A percentile compares a stretch with the other conserved stretches of the same genome.
These are phyloP conservation scores for Cryptococcus sp. DNA, from an alignment of 1,284 basidiomycete species.

Conservation along the genomic window DNA sequence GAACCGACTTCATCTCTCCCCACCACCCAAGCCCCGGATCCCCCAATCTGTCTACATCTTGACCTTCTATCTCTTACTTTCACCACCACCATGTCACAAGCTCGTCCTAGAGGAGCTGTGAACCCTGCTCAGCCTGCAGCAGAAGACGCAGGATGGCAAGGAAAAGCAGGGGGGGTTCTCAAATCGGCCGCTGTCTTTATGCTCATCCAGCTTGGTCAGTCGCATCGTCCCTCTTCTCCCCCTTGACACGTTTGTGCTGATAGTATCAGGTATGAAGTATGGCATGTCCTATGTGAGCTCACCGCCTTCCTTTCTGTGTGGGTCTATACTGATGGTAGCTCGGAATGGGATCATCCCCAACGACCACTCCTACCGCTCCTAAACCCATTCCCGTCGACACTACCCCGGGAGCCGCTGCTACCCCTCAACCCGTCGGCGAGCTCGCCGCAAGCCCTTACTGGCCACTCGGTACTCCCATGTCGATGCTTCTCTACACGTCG, in stretches of 20 bases:
- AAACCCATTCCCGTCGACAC: not conserved
- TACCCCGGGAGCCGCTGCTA: conserved; percentile 1
- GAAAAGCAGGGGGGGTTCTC: conserved; percentile 16
- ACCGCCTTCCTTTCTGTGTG: too few relatives aligned
- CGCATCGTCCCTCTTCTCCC: too few relatives aligned
- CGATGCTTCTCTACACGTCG: conserved; percentile 68
- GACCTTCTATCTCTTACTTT: not conserved
- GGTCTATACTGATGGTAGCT: conserved; percentile 10
- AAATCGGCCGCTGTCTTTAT: conserved; percentile 30
- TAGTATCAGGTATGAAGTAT: conserved; percentile 33
- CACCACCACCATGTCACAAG: not conserved
- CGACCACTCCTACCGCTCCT: not conserved
- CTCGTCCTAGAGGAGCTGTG: conserved; percentile 9
- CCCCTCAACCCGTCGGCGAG: not conserved
- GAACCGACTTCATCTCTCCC: conserved; percentile 88
- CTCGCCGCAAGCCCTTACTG: conserved; percentile 37
- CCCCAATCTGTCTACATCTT: not conserved
- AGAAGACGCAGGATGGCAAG: conserved; percentile 9
- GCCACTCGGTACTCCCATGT: conserved; percentile 45
- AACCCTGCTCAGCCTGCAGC: conserved; percentile 10
- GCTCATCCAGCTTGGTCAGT: conserved; percentile 34
- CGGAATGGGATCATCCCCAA: conserved; percentile 8
- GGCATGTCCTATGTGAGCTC: conserved; percentile 37
- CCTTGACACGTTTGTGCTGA: not conserved
- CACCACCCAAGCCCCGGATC: conserved; percentile 33